Evolutionary conservation across 257 asterid genomes (phyloP).

Genomic region (Ballota nigra): DNA sequence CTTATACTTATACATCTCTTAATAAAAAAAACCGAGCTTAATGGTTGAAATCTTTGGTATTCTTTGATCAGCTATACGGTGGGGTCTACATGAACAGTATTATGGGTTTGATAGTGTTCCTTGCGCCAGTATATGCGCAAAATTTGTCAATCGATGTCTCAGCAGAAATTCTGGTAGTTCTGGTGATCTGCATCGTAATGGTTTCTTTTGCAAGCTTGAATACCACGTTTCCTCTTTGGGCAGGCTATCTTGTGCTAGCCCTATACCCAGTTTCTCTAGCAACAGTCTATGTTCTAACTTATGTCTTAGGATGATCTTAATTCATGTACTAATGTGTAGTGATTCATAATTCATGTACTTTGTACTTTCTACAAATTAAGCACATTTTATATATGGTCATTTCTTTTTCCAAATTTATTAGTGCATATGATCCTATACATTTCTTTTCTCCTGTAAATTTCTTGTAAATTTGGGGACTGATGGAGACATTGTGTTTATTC

Average conservation of each 20-base stretch:
- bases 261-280: conserved; percentile 48
- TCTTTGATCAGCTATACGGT: conserved; percentile 37
- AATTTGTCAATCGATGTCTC: conserved; percentile 28
- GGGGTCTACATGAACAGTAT: conserved; percentile 54
- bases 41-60: background rate
- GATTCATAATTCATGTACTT: background rate
- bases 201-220: conserved; percentile 32
- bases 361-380: background rate
- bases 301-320: conserved; percentile 37
- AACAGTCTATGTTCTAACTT: conserved; percentile 34
- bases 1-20: background rate
- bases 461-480: too few relatives aligned
- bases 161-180: conserved; percentile 34
- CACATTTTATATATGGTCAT: background rate
- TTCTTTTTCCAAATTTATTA: background rate
- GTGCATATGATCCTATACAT: too few relatives aligned
- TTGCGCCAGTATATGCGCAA: conserved; percentile 40
- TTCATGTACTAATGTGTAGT: background rate
- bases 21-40: background rate
- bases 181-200: conserved; percentile 41
- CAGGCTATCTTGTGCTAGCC: conserved; percentile 36
- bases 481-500: too few relatives aligned
- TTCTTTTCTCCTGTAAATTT: too few relatives aligned
- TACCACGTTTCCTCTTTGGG: conserved; percentile 47
- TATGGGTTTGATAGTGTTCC: conserved; percentile 41